Conservation (phyloP, 1,284 basidiomycete species). For the Apiotrichum brassicae region DNA sequence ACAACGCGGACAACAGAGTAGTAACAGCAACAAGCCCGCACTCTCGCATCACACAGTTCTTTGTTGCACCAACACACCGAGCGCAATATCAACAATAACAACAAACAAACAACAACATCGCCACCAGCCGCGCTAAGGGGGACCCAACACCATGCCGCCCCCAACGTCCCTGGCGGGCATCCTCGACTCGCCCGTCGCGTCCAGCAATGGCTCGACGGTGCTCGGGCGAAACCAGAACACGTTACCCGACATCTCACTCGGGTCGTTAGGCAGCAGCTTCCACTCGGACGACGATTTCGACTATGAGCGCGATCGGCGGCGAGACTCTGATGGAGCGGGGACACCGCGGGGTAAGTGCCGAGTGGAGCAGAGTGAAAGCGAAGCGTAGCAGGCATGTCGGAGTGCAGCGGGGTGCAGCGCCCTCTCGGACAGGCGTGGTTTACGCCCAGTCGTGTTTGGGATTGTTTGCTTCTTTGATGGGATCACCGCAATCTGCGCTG, state of each 20-base stretch:
- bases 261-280: constrained; percentile 43
- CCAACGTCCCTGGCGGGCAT: constrained; percentile 33
- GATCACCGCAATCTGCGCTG: too few relatives aligned
- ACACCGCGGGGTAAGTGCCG: neutral
- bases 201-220: constrained; percentile 32
- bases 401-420: too few relatives aligned
- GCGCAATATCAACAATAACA: too few relatives aligned
- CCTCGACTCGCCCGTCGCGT: constrained; percentile 32
- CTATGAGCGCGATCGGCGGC: neutral
- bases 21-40: constrained; percentile 43
- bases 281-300: constrained; percentile 31
- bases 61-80: too few relatives aligned
- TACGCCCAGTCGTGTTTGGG: too few relatives aligned
- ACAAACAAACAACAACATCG: too few relatives aligned
- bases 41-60: too few relatives aligned
- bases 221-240: constrained; percentile 21
- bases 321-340: neutral
- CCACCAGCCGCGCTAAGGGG: too few relatives aligned
- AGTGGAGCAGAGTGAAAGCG: too few relatives aligned
- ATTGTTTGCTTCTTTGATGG: too few relatives aligned
- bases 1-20: constrained; percentile 91
- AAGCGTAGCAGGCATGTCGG: too few relatives aligned
- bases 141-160: constrained; percentile 29
- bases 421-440: too few relatives aligned
- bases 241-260: constrained; percentile 44